Evolutionary conservation across 225 moss, liverwort and hornwort species (phyloP).

Genomic region (Marchantia polymorpha): DNA sequence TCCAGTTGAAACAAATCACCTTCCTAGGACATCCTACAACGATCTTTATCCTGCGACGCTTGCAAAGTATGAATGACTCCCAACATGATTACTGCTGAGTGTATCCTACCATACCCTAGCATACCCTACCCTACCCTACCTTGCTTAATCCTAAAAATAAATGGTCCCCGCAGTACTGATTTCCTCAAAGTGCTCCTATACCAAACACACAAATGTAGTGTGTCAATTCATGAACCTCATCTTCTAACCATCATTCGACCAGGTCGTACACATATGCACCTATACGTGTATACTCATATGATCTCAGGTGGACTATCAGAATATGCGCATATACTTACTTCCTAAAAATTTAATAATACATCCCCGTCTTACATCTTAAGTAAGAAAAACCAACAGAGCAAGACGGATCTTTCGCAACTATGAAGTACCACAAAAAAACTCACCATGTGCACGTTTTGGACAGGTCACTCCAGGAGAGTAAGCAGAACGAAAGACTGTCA

Average conservation of each 20-base stretch:
- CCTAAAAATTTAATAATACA: too few species aligned
- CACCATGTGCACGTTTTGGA: not conserved
- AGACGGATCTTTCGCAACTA: not conserved
- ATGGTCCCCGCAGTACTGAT: too few species aligned
- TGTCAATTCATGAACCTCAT: not conserved
- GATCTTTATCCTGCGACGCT: not conserved
- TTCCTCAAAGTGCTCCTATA: not conserved
- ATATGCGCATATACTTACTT: not conserved
- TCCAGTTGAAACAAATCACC: not conserved
- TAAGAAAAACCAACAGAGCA: not conserved
- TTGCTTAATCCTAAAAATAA: too few species aligned
- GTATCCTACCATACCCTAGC: not conserved
- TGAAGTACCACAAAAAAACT: not conserved
- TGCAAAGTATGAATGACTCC: not conserved
- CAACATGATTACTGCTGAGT: not conserved
- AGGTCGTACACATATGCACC: too few species aligned
- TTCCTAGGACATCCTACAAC: not conserved
- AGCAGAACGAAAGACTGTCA: not conserved
- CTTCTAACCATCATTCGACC: not conserved
- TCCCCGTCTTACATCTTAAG: too few species aligned
- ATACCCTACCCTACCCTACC: not conserved
- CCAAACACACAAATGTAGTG: not conserved
- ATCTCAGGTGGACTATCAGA: not conserved
- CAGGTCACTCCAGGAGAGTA: not conserved
- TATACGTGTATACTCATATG: too few species aligned